Evolutionary conservation across 768 basidiomycete genomes (phyloP).

Genomic region (Trametes meyenii): DNA sequence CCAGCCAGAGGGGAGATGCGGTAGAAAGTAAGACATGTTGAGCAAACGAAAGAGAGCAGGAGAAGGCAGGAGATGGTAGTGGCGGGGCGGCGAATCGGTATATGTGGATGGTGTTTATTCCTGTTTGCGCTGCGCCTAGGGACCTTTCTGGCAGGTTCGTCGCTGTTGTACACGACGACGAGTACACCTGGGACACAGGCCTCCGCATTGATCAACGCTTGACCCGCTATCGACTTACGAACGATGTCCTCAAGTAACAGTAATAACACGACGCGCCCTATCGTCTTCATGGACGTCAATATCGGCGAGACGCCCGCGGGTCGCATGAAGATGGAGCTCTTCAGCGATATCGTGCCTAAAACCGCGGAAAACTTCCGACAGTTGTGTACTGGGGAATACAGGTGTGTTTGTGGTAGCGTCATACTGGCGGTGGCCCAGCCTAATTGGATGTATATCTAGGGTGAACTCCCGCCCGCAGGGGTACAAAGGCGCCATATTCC

Average conservation of each 20-base stretch:
- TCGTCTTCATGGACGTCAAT: conserved; percentile 96
- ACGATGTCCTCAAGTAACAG: conserved; percentile 49
- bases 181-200: conserved; percentile 2
- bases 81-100: conserved; percentile 2
- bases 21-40: conserved; percentile 88
- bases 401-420: conserved; percentile 44
- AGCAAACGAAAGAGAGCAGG: background rate
- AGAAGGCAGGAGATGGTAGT: background rate
- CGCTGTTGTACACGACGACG: conserved; percentile 6
- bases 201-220: background rate
- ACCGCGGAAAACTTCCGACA: conserved; percentile 99
- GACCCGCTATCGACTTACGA: background rate
- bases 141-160: conserved; percentile 15
- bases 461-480: conserved; percentile 87
- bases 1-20: conserved; percentile 91
- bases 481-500: conserved; percentile 90
- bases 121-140: conserved; percentile 9
- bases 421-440: background rate
- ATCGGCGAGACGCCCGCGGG: conserved; percentile 98
- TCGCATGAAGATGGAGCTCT: conserved; percentile 95
- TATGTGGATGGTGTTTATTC: conserved; percentile 11
- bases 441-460: conserved; percentile 37
- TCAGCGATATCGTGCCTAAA: conserved; percentile 96
- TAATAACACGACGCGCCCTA: conserved; percentile 56
- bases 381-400: conserved; percentile 95